Percentiles rank a stretch among this genome's conserved stretches.
Evolutionary conservation across 768 basidiomycete genomes (phyloP).

Genomic region (Phylloporus scabripes): DNA sequence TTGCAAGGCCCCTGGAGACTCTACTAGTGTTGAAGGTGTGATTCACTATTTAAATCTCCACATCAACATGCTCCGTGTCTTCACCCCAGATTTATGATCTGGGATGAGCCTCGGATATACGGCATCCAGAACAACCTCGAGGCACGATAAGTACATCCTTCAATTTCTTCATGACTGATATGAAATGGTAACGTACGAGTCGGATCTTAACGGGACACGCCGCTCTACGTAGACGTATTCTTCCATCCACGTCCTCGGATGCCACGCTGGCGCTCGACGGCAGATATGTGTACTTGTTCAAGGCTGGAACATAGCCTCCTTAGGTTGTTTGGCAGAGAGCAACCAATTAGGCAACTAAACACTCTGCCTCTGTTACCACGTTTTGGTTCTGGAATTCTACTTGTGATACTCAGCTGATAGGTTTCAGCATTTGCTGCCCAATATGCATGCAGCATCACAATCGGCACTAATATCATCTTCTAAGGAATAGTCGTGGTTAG

Average conservation of each 20-base stretch:
- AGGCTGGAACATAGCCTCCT: neutral
- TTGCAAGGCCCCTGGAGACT: neutral
- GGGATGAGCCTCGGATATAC: neutral
- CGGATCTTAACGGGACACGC: neutral
- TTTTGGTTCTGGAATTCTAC: neutral
- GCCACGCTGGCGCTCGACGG: neutral
- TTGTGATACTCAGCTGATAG: neutral
- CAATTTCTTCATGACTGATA: neutral
- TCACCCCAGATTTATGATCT: neutral
- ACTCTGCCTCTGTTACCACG: neutral
- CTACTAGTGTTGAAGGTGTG: neutral
- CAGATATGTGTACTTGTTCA: neutral
- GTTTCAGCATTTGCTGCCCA: neutral
- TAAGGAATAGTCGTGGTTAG: neutral
- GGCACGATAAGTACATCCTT: neutral
- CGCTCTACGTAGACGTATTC: neutral
- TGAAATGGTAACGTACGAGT: neutral
- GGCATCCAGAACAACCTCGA: neutral
- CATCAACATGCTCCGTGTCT: neutral
- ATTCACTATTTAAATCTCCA: neutral
- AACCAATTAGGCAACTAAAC: neutral
- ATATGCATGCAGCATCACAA: neutral
- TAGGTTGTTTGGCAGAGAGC: neutral
- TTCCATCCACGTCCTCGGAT: conserved; percentile 1
- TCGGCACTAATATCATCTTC: neutral